A percentile compares a stretch with the other conserved stretches of the same genome.
Conservation (phyloP, 352 stramenopile species). For the Phytophthora chlamydospora region DNA sequence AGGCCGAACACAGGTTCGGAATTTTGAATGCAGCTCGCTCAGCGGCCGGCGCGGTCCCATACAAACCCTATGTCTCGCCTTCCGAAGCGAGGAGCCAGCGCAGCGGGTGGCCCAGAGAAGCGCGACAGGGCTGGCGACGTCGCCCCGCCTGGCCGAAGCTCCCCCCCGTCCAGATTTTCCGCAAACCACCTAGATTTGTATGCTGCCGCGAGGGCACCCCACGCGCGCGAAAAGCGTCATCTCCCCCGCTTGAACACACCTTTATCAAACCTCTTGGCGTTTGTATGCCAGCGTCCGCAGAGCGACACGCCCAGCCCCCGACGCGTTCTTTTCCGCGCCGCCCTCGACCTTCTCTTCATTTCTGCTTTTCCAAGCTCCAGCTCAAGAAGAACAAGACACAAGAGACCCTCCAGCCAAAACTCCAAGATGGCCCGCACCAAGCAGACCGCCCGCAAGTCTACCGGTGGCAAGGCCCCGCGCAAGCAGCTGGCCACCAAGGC, state of each 20-base stretch:
- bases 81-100: slow-evolving; percentile 10
- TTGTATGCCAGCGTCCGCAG: slow-evolving; percentile 35
- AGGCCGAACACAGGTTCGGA: slow-evolving; percentile 33
- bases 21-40: slow-evolving; percentile 34
- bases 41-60: slow-evolving; percentile 22
- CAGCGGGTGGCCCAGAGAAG: slow-evolving; percentile 34
- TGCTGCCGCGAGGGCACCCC: neutral
- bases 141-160: slow-evolving; percentile 23
- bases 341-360: slow-evolving; percentile 29
- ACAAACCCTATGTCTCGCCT: slow-evolving; percentile 23
- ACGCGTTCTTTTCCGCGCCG: neutral
- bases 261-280: slow-evolving; percentile 34
- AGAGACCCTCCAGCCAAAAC: neutral
- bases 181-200: neutral
- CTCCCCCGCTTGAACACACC: slow-evolving; percentile 41
- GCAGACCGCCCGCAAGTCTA: slow-evolving; percentile 96
- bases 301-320: slow-evolving; percentile 2
- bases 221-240: slow-evolving; percentile 11
- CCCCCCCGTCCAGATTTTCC: slow-evolving; percentile 1
- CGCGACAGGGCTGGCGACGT: slow-evolving; percentile 17
- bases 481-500: slow-evolving; percentile 95
- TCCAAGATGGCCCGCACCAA: slow-evolving; percentile 94
- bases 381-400: slow-evolving; percentile 13
- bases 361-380: slow-evolving; percentile 41
- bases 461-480: slow-evolving; percentile 93